phyloP scores from a whole-genome alignment of 208 protist genomes.

The Trypanosoma conorhini region DNA sequence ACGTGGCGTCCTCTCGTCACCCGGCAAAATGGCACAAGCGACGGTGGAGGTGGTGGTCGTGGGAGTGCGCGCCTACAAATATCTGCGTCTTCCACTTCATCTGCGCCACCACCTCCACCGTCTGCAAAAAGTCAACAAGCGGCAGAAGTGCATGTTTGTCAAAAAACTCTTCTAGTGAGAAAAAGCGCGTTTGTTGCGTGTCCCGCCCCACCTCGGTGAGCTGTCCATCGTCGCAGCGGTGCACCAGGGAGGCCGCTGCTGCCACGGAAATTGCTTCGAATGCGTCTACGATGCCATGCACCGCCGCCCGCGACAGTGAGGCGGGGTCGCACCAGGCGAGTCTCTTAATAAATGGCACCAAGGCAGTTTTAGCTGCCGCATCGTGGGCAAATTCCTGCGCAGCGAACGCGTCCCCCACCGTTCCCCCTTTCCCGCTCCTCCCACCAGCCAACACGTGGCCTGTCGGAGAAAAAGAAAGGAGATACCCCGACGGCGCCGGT shows the following conservation, averaged over 20 bases:
- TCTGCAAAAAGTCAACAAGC: conserved; percentile 17
- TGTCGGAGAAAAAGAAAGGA: neutral
- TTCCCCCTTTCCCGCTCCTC: neutral
- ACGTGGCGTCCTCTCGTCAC: neutral
- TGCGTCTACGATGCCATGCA: neutral
- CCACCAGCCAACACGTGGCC: conserved; percentile 2
- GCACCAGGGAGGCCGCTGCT: conserved; percentile 15
- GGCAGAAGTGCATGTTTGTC: conserved; percentile 20
- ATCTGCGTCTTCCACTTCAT: conserved; percentile 19
- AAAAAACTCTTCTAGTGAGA: conserved; percentile 23
- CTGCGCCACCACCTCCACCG: conserved; percentile 16
- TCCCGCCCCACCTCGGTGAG: neutral
- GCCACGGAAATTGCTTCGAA: conserved; percentile 19
- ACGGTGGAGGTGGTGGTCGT: neutral
- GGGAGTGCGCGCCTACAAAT: conserved; percentile 1
- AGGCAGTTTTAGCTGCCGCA: neutral
- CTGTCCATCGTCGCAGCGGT: neutral
- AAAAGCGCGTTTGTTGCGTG: neutral
- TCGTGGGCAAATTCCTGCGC: too few relatives aligned
- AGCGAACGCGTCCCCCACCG: neutral
- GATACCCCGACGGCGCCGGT: neutral
- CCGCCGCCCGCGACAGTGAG: neutral
- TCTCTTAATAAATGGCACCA: conserved; percentile 5
- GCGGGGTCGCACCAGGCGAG: neutral
- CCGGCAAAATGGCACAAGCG: neutral